Evolutionary conservation across 176 grass and related monocot genomes (phyloP).

Genomic region (Paspalum notatum): DNA sequence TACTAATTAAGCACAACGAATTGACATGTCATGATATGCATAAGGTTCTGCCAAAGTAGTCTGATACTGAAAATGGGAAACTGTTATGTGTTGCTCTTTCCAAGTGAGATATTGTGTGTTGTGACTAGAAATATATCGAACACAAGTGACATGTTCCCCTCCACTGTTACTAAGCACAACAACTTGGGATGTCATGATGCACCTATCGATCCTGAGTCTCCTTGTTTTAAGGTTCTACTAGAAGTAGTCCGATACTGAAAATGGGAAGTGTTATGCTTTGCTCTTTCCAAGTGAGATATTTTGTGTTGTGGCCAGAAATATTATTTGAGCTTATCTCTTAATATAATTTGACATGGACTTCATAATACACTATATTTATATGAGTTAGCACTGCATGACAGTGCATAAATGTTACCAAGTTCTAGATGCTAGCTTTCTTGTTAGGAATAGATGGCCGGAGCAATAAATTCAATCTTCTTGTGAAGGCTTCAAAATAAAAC

Average conservation of each 20-base stretch:
- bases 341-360: neutral
- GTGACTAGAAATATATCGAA: too few species aligned
- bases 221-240: too few species aligned
- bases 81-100: neutral
- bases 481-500: too few species aligned
- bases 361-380: neutral
- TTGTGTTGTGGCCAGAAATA: neutral
- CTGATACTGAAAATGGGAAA: neutral
- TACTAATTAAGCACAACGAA: neutral
- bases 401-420: neutral
- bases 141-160: too few species aligned
- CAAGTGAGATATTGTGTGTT: neutral
- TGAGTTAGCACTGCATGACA: conserved; percentile 19
- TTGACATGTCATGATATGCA: neutral
- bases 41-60: neutral
- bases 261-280: neutral
- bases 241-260: neutral
- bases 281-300: neutral
- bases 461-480: neutral
- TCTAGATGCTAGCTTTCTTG: conserved; percentile 5
- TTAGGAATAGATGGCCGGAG: neutral
- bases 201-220: too few species aligned
- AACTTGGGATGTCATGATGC: too few species aligned
- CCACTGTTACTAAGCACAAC: neutral
- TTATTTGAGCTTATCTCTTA: conserved; percentile 6